phyloP scores from a whole-genome alignment of 768 basidiomycete genomes.

The Termitomyces sp. region DNA sequence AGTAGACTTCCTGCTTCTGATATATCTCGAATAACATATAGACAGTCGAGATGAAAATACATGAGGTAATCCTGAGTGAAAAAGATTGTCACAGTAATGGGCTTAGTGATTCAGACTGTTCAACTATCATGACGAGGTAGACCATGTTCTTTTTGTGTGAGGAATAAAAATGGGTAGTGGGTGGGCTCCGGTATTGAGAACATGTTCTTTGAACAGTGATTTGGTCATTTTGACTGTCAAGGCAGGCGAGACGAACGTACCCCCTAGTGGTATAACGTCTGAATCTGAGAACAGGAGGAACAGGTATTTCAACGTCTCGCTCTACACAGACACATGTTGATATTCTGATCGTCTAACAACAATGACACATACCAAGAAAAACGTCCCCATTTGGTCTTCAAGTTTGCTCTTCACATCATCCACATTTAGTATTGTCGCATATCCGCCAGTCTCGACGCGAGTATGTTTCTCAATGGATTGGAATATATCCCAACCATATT shows the following conservation, averaged over 20 bases:
- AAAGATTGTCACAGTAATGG: background rate
- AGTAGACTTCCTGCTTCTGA: too few species aligned
- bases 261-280: slow-evolving; percentile 62
- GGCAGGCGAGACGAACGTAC: slow-evolving; percentile 35
- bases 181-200: slow-evolving; percentile 84
- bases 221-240: background rate
- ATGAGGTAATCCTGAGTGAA: background rate
- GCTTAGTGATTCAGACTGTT: background rate
- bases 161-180: slow-evolving; percentile 31
- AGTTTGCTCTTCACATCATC: slow-evolving; percentile 61
- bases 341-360: background rate
- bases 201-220: slow-evolving; percentile 49
- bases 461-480: slow-evolving; percentile 85
- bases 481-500: slow-evolving; percentile 89
- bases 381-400: slow-evolving; percentile 96
- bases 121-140: slow-evolving; percentile 3
- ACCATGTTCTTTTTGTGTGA: slow-evolving; percentile 10
- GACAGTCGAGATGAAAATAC: too few species aligned
- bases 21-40: too few species aligned
- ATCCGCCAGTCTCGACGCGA: slow-evolving; percentile 73
- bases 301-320: slow-evolving; percentile 90
- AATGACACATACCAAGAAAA: slow-evolving; percentile 61
- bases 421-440: slow-evolving; percentile 81
- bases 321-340: slow-evolving; percentile 35
- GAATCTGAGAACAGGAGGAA: slow-evolving; percentile 85